A percentile compares a stretch with the other conserved stretches of the same genome.
Conservation (phyloP, 2,329 filamentous ascomycete genomes). For the Colletotrichum sp. region DNA sequence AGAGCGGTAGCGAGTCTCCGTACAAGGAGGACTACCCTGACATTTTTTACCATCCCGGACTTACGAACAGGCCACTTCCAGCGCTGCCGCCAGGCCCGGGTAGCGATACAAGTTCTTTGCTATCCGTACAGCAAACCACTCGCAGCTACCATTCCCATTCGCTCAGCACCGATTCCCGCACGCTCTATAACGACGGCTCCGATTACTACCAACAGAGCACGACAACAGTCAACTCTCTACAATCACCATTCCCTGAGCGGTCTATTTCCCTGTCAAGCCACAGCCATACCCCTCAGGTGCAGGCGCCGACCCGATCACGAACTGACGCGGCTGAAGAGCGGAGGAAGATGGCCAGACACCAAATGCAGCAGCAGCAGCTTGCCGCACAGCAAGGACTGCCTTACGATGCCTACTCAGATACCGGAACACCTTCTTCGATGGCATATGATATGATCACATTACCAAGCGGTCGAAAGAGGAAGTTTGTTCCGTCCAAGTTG, state of each 20-base stretch:
- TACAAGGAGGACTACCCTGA: conserved; percentile 79
- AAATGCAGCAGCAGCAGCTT: conserved; percentile 58
- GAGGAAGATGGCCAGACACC: conserved; percentile 58
- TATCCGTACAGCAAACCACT: conserved; percentile 42
- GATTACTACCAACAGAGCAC: conserved; percentile 48
- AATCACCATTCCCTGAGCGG: conserved; percentile 61
- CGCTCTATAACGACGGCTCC: conserved; percentile 43
- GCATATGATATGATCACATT: conserved; percentile 85
- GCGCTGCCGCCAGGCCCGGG: conserved; percentile 64
- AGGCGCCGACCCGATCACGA: conserved; percentile 87
- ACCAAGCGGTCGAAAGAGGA: conserved; percentile 78
- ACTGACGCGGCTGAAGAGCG: conserved; percentile 86
- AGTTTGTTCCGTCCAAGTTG: conserved; percentile 86
- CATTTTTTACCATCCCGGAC: conserved; percentile 91
- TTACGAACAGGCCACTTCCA: conserved; percentile 68
- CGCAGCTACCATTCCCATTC: conserved; percentile 52
- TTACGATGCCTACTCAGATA: conserved; percentile 61
- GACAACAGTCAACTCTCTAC: conserved; percentile 34
- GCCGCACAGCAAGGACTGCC: conserved; percentile 54
- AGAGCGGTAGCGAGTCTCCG: conserved; percentile 69
- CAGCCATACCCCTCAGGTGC: conserved; percentile 77
- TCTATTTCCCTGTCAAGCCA: conserved; percentile 86
- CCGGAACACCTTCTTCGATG: conserved; percentile 57
- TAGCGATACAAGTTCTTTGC: conserved; percentile 63
- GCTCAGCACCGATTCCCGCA: conserved; percentile 50